Base-by-base conservation (phyloP, 2,329 filamentous ascomycete genomes). In the Alternaria sp. region DNA sequence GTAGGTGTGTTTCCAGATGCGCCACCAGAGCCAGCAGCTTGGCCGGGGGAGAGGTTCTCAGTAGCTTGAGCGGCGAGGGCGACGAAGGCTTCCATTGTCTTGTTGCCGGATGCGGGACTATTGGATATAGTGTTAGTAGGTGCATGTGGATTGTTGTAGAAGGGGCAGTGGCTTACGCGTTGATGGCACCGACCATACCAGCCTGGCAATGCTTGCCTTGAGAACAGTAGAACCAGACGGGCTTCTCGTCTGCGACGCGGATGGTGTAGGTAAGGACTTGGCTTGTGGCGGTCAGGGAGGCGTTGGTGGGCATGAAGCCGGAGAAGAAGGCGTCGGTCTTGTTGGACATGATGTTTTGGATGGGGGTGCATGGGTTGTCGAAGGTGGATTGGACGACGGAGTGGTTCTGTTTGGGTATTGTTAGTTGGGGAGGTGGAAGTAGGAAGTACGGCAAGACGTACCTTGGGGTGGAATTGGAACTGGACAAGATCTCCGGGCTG, bases 161-260 rank as follows among this genome's bases (percentile, higher is more conserved):
- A 4, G 4, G 21, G 6, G 3, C 5, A n/a, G 21, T 19, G 43
- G 43, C 89, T 81, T 81, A 91, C 89, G 90, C 88, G 80, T 94
- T 93, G 76, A 93, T 89, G 30, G 92, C 90, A 83, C 92, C 90
- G 61, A 86, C 85, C 90, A 93, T 93, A 65, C 91, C 91, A 51
- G 77, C 81, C 79, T 93, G 87, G 80, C 92, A 96, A 82, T 96
- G 92, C 74, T 85, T 87, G 49, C 78, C 88, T 79, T 93, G 90
- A 28, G 88, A 89, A 82, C 92, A 95, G 85, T 91, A 95, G 68
- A 92, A 82, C 91, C 92, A 96, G 68, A 94, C 84, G 28, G 92
- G 92, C 59, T 85, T 90, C 47, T 85, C 87, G 79, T 88, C 84
- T 74, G 89, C 90, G 78, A 96, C 82, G 77, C 85, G 85, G 73